Evolutionary conservation across 306 rosid species (phyloP).

Genomic region (Glycyrrhiza uralensis): DNA sequence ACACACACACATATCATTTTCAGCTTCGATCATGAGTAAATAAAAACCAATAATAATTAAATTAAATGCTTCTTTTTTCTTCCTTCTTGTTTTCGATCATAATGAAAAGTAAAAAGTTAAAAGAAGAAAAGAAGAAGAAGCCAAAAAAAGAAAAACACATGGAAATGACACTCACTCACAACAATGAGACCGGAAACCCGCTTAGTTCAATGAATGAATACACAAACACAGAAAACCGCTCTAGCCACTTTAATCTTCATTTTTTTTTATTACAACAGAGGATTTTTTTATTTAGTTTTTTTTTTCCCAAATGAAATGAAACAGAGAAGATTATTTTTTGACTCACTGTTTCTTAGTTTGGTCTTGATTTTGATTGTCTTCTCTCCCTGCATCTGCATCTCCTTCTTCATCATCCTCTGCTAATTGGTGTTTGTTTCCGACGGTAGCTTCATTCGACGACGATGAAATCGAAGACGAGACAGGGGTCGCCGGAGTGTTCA

Average conservation of each 20-base stretch:
- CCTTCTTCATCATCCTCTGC: background rate
- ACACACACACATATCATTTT: background rate
- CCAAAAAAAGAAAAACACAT: background rate
- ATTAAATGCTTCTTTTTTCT: background rate
- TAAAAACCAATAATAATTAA: background rate
- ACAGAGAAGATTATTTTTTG: background rate
- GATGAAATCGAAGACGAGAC: slow-evolving; percentile 69
- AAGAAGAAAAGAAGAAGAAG: background rate
- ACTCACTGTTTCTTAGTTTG: slow-evolving; percentile 64
- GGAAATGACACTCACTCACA: background rate
- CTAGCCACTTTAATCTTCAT: no score
- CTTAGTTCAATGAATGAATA: background rate
- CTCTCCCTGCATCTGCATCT: slow-evolving; percentile 13
- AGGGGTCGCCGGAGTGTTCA: slow-evolving; percentile 64
- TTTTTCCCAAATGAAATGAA: background rate
- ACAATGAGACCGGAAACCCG: background rate
- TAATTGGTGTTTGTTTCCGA: background rate
- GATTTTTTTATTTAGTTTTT: no score
- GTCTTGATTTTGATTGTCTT: slow-evolving; percentile 21
- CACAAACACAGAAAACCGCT: no score
- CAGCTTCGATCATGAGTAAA: background rate
- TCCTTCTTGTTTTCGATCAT: background rate
- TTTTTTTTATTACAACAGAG: no score
- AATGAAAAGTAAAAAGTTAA: background rate
- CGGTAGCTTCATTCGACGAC: slow-evolving; percentile 51